A percentile compares a stretch with the other conserved stretches of the same genome.
These are phyloP conservation scores for Phytophthora citricola DNA, from an alignment of 352 stramenopile species.

Conservation along the genomic window DNA sequence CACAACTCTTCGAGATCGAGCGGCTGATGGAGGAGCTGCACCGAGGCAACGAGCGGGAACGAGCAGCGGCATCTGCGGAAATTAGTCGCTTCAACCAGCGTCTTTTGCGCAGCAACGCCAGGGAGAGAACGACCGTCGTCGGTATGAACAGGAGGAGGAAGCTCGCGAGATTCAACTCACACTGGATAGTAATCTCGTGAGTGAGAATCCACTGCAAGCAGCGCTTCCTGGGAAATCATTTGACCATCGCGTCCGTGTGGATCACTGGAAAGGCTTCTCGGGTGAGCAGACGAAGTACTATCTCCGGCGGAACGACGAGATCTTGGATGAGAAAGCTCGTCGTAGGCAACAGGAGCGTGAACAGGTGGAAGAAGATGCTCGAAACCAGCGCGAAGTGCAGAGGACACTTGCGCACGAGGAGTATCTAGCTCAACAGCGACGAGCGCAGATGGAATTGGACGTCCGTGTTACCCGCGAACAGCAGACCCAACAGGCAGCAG, in stretches of 20 bases:
- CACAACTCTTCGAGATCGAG: slow-evolving; percentile 64
- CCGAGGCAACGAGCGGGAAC: slow-evolving; percentile 57
- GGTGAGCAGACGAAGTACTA: slow-evolving; percentile 60
- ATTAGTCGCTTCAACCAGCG: slow-evolving; percentile 67
- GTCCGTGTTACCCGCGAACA: slow-evolving; percentile 53
- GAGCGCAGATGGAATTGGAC: slow-evolving; percentile 59
- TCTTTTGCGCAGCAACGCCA: slow-evolving; percentile 54
- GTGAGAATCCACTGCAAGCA: slow-evolving; percentile 71
- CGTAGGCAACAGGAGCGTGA: slow-evolving; percentile 44
- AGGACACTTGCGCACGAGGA: slow-evolving; percentile 60
- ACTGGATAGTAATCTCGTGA: slow-evolving; percentile 69
- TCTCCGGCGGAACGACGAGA: slow-evolving; percentile 64
- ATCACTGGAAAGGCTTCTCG: slow-evolving; percentile 85
- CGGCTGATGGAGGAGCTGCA: slow-evolving; percentile 64
- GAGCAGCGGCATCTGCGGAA: slow-evolving; percentile 50
- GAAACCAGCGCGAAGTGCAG: slow-evolving; percentile 47
- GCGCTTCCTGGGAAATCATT: slow-evolving; percentile 43
- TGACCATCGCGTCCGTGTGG: slow-evolving; percentile 70
- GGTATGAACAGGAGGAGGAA: slow-evolving; percentile 58
- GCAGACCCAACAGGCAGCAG: slow-evolving; percentile 56
- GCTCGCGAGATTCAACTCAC: slow-evolving; percentile 67
- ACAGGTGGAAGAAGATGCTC: slow-evolving; percentile 45
- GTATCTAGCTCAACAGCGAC: slow-evolving; percentile 53
- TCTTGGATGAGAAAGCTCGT: slow-evolving; percentile 59
- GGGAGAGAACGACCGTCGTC: slow-evolving; percentile 38